Evolutionary conservation across 2,329 filamentous ascomycete genomes (phyloP).

Genomic region (Aspergillus arachidicola): DNA sequence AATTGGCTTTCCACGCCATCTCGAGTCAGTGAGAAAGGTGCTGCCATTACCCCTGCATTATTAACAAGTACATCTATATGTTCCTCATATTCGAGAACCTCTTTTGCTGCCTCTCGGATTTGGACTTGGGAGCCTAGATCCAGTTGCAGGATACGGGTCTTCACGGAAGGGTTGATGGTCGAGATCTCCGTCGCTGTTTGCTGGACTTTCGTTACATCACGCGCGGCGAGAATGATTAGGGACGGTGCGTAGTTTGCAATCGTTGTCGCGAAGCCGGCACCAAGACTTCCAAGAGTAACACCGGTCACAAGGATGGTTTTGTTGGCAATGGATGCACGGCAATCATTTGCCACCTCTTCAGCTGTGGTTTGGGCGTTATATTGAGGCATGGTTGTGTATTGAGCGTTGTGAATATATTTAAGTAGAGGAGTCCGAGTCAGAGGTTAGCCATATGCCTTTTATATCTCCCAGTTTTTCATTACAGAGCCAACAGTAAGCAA

Average conservation of each 20-base stretch:
- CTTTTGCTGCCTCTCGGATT: constrained; percentile 35
- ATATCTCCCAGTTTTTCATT: no score
- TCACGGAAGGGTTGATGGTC: constrained; percentile 18
- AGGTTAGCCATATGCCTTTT: no score
- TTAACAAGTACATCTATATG: constrained; percentile 44
- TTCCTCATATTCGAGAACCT: constrained; percentile 31
- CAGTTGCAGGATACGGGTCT: constrained; percentile 30
- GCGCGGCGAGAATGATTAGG: constrained; percentile 44
- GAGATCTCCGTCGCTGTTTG: constrained; percentile 30
- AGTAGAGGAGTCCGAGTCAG: no score
- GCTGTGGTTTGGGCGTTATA: no score
- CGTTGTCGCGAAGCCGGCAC: constrained; percentile 36
- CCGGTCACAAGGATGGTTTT: background rate
- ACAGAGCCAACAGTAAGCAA: no score
- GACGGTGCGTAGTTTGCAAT: constrained; percentile 38
- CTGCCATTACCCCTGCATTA: constrained; percentile 47
- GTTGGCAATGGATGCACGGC: no score
- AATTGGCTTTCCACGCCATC: constrained; percentile 45
- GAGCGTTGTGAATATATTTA: no score
- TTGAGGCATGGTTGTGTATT: no score
- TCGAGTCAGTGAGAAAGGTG: constrained; percentile 27
- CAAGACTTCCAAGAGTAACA: constrained; percentile 26
- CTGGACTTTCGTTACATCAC: constrained; percentile 37
- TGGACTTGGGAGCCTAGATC: constrained; percentile 37
- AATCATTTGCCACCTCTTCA: no score